Evolutionary conservation across 495 filamentous ascomycete genomes (phyloP), one percentile per base, ranked within the genome.

Genomic region (Annulohypoxylon stygium): DNA sequence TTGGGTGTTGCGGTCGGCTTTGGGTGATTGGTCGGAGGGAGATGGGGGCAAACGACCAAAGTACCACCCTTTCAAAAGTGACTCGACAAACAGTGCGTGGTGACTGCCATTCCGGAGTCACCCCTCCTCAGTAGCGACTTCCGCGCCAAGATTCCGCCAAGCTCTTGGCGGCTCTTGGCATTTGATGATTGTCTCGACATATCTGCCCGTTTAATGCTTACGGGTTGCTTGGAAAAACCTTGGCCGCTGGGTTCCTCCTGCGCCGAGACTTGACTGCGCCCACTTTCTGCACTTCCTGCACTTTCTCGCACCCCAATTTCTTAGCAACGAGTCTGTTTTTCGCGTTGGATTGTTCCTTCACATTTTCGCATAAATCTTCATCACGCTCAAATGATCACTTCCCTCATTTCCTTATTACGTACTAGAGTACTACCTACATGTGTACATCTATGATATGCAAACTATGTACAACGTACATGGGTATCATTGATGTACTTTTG

Each of bases 141-240:
- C 61, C 33, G 30, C 50, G 75, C 77, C 77, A 79, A 79, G 77
- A 20, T 0, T 23, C 41, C 36, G 76, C 76, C 74, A 75, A 71
- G 70, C 26, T 48, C 80, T 82, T 79, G 76, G 76, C 71, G 61
- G 2, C n/a, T 58, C 78, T 81, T 84, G 83, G 83, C 81, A 76
- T 75, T 80, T 78, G 76, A 63, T 75, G 77, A 78, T 76, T 78
- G 74, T 78, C 76, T 78, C 71, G 68, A 74, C 64, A 72, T 72
- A 37, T 73, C 64, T 67, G 73, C 73, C 63, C 65, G 72, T 71
- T 58, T 47, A 73, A 70, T 76, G 73, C 73, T 69, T 69, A 50
- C 54, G 62, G 62, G 69, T 69, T 69, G 65, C 64, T 59, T 73
- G 57, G 55, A 62, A 64, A 61, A 57, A 23, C 61, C 74, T 75